phyloP scores from a whole-genome alignment of 192 early-diverging fungal genomes.

The Podila verticillata region DNA sequence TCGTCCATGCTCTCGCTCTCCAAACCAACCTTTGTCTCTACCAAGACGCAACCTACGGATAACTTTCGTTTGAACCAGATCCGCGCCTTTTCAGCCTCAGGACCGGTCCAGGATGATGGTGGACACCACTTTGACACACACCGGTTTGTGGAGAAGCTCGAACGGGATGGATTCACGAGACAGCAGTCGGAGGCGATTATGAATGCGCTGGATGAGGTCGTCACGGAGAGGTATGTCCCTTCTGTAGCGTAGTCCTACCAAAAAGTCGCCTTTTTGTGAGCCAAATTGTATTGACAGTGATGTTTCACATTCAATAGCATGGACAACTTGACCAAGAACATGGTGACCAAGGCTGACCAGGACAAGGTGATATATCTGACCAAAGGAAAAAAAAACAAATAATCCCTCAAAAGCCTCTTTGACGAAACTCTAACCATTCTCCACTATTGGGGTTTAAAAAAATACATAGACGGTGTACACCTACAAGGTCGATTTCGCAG shows the following conservation, averaged over 20 bases:
- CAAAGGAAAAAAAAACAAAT: not conserved
- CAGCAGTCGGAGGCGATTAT: conserved; percentile 83
- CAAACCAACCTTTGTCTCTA: conserved; percentile 1
- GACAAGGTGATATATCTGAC: conserved; percentile 62
- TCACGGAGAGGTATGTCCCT: conserved; percentile 69
- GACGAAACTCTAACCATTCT: too few relatives aligned
- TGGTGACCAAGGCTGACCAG: conserved; percentile 87
- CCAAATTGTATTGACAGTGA: not conserved
- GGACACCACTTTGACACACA: conserved; percentile 83
- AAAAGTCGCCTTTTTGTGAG: not conserved
- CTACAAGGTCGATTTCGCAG: conserved; percentile 90
- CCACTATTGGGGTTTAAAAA: too few relatives aligned
- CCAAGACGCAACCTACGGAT: not conserved
- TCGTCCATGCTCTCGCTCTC: conserved; percentile 8
- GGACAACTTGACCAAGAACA: conserved; percentile 63
- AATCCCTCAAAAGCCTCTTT: conserved; percentile 3
- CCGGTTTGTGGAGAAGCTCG: conserved; percentile 76
- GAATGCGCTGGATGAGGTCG: conserved; percentile 73
- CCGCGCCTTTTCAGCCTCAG: conserved; percentile 25
- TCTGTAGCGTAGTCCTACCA: not conserved
- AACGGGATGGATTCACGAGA: conserved; percentile 74
- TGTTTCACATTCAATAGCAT: conserved; percentile 55
- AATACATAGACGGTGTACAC: conserved; percentile 73
- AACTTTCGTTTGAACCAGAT: not conserved
- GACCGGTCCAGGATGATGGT: conserved; percentile 4